A percentile compares a stretch with the other conserved stretches of the same genome.
Evolutionary conservation across 1,284 basidiomycete genomes (phyloP).

Genomic region (Lentinus polychrous): DNA sequence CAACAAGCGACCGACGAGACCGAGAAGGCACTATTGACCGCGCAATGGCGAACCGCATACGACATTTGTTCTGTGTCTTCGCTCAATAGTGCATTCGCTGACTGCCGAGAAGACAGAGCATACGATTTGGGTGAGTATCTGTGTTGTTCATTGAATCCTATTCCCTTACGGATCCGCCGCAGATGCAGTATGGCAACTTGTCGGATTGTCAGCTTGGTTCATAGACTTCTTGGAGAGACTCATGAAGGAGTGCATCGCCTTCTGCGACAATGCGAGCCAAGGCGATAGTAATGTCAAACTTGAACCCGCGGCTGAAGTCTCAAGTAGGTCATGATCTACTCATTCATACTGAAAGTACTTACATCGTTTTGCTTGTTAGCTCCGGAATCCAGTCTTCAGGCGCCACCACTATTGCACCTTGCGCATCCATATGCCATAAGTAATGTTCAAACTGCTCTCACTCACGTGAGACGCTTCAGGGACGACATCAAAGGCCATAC

Average conservation of each 20-base stretch:
- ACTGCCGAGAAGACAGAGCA: conserved; percentile 52
- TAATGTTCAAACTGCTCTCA: conserved; percentile 40
- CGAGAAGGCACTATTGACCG: conserved; percentile 34
- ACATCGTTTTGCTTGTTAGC: neutral
- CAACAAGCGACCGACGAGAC: conserved; percentile 22
- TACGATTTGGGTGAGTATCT: conserved; percentile 50
- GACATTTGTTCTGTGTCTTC: conserved; percentile 58
- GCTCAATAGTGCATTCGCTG: conserved; percentile 55
- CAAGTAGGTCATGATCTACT: neutral
- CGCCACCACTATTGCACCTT: conserved; percentile 42
- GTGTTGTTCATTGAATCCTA: neutral
- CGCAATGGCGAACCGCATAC: conserved; percentile 48
- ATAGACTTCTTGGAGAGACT: conserved; percentile 54
- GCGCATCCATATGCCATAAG: conserved; percentile 52
- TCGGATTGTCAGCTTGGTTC: conserved; percentile 52
- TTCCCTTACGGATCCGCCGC: conserved; percentile 3
- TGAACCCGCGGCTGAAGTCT: neutral
- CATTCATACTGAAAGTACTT: neutral
- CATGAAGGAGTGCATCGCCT: conserved; percentile 55
- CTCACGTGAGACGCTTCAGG: conserved; percentile 52
- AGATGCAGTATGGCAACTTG: conserved; percentile 69
- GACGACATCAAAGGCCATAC: conserved; percentile 42
- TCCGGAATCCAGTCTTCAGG: conserved; percentile 2
- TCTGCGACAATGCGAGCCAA: conserved; percentile 15
- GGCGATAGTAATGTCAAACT: neutral